Evolutionary conservation across 2,329 filamentous ascomycete genomes (phyloP).

Genomic region (Dothidotthia symphoricarpi): DNA sequence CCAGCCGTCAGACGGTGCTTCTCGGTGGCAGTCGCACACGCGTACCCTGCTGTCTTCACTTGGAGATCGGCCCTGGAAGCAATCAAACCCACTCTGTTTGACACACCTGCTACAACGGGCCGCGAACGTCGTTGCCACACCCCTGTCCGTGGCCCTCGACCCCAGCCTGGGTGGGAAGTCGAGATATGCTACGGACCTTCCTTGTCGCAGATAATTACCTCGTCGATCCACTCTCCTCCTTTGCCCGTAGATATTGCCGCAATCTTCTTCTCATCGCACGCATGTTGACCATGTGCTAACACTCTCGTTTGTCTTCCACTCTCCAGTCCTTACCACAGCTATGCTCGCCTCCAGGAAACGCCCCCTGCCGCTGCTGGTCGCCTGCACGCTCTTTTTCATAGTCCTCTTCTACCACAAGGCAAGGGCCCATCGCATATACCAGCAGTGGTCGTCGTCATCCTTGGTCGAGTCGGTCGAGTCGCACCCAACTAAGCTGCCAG

Average conservation of each 20-base stretch:
- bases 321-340: slow-evolving; percentile 10
- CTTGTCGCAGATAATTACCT: neutral
- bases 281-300: slow-evolving; percentile 23
- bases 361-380: slow-evolving; percentile 30
- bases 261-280: slow-evolving; percentile 3
- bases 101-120: slow-evolving; percentile 22
- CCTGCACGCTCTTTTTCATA: slow-evolving; percentile 25
- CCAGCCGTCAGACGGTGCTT: neutral
- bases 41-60: slow-evolving; percentile 9
- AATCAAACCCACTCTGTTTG: slow-evolving; percentile 11
- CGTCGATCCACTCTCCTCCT: neutral
- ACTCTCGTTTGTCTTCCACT: slow-evolving; percentile 12
- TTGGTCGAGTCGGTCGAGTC: slow-evolving; percentile 27
- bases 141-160: slow-evolving; percentile 12
- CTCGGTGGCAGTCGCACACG: slow-evolving; percentile 7
- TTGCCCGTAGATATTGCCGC: slow-evolving; percentile 4
- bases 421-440: slow-evolving; percentile 29
- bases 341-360: slow-evolving; percentile 38
- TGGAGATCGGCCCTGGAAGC: slow-evolving; percentile 4
- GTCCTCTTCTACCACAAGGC: slow-evolving; percentile 30
- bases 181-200: slow-evolving; percentile 15
- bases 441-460: slow-evolving; percentile 27
- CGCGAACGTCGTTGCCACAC: slow-evolving; percentile 15
- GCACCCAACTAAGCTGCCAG: slow-evolving; percentile 25
- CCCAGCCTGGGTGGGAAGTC: slow-evolving; percentile 14